A percentile compares a stretch with the other conserved stretches of the same genome.
phyloP scores from a whole-genome alignment of 257 asterid species.

The Rhazya stricta region DNA sequence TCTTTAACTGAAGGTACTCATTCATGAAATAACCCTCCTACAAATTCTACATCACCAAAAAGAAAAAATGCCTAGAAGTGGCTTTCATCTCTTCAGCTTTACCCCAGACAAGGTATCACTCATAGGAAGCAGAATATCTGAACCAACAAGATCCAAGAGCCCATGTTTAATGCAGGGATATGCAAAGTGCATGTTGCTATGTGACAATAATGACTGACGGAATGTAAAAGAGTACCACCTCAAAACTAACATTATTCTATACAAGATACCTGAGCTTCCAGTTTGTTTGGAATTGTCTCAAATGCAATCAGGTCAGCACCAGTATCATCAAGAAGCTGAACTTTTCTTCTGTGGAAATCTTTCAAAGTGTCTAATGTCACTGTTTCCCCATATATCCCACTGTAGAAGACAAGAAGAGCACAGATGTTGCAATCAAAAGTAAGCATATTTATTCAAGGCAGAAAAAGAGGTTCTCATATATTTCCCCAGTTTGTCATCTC shows the following conservation, averaged over 20 bases:
- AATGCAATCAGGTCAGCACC: conserved; percentile 82
- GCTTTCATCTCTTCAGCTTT: background rate
- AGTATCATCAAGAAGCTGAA: conserved; percentile 67
- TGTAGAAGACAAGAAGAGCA: conserved; percentile 17
- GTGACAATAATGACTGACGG: background rate
- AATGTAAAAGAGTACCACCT: background rate
- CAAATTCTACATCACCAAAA: background rate
- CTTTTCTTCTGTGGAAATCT: conserved; percentile 80
- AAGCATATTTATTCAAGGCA: background rate
- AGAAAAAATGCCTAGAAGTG: background rate
- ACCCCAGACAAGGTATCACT: background rate
- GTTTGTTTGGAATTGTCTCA: conserved; percentile 78
- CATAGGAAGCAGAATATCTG: background rate
- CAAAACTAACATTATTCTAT: background rate
- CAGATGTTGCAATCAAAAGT: background rate
- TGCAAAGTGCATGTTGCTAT: background rate
- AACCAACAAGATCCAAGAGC: background rate
- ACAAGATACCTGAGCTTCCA: conserved; percentile 62
- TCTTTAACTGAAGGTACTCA: background rate
- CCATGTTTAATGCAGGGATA: background rate
- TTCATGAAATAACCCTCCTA: background rate
- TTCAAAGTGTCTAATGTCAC: conserved; percentile 47
- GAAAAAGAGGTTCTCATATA: background rate
- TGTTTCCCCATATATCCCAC: conserved; percentile 65
- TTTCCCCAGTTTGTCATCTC: background rate